A percentile compares a stretch with the other conserved stretches of the same genome.
Conservation (phyloP, 2,329 filamentous ascomycete species). For the Nothopassalora personata region DNA sequence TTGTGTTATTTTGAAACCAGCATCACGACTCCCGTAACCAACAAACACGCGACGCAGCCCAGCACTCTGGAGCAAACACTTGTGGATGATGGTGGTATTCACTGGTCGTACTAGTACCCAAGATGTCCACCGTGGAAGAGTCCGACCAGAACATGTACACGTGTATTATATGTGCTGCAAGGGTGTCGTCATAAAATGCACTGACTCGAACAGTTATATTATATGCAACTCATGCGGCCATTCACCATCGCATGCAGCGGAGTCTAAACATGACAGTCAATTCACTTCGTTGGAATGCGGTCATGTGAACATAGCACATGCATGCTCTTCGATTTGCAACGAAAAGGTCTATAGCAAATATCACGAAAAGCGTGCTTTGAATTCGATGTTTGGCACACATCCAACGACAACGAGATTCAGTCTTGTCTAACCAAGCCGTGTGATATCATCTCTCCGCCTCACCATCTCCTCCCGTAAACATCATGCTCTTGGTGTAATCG, state of each 20-base stretch:
- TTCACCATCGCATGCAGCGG: not conserved
- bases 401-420: too few species aligned
- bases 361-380: not conserved
- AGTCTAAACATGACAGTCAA: not conserved
- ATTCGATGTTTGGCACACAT: not conserved
- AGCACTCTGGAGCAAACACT: not conserved
- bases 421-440: too few species aligned
- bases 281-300: not conserved
- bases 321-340: not conserved
- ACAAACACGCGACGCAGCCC: not conserved
- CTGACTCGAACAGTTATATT: not conserved
- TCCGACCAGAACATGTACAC: too few species aligned
- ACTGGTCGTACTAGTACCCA: too few species aligned
- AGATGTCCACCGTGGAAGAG: too few species aligned
- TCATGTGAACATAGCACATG: not conserved
- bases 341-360: not conserved
- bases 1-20: not conserved
- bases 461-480: slow-evolving; percentile 35
- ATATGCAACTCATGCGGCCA: not conserved
- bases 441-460: not conserved
- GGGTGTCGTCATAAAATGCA: not conserved
- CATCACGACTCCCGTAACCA: not conserved
- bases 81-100: too few species aligned
- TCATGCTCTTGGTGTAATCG: slow-evolving; percentile 28
- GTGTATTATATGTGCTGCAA: not conserved